A percentile compares a stretch with the other conserved stretches of the same genome.
These are phyloP conservation scores for Paraphoma chrysanthemicola DNA, from an alignment of 2,329 filamentous ascomycete genomes.

Conservation along the genomic window DNA sequence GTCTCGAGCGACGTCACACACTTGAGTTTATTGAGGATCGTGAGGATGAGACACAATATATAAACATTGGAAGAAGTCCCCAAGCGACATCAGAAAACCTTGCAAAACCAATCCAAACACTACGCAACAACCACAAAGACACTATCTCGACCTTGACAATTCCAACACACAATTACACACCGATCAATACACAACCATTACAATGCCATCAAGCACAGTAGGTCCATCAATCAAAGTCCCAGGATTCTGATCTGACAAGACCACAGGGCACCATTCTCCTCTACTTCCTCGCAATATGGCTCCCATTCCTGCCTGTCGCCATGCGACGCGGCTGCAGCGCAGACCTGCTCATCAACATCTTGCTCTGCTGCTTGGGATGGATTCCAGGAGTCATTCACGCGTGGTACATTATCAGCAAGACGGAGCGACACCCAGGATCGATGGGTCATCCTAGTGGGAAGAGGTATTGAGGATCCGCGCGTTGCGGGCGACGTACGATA, in stretches of 20 bases:
- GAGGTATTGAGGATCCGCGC: not conserved
- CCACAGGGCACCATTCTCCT: slow-evolving; percentile 31
- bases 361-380: slow-evolving; percentile 46
- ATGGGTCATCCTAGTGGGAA: slow-evolving; percentile 12
- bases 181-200: not conserved
- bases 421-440: slow-evolving; percentile 6
- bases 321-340: slow-evolving; percentile 48
- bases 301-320: slow-evolving; percentile 52
- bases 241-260: not conserved
- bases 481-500: not conserved
- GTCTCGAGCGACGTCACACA: slow-evolving; percentile 18
- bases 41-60: not conserved
- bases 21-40: not conserved
- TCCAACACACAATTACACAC: not conserved
- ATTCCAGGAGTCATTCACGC: slow-evolving; percentile 38
- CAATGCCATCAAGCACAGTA: slow-evolving; percentile 19
- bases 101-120: not conserved
- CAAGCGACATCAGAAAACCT: not conserved
- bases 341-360: slow-evolving; percentile 52
- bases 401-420: slow-evolving; percentile 34
- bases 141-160: not conserved
- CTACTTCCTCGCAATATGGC: slow-evolving; percentile 41
- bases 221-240: not conserved
- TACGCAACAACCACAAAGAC: not conserved
- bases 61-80: not conserved